A percentile compares a stretch with the other conserved stretches of the same genome.
Conservation (phyloP, 768 basidiomycete genomes). For the Pisolithus orientalis region DNA sequence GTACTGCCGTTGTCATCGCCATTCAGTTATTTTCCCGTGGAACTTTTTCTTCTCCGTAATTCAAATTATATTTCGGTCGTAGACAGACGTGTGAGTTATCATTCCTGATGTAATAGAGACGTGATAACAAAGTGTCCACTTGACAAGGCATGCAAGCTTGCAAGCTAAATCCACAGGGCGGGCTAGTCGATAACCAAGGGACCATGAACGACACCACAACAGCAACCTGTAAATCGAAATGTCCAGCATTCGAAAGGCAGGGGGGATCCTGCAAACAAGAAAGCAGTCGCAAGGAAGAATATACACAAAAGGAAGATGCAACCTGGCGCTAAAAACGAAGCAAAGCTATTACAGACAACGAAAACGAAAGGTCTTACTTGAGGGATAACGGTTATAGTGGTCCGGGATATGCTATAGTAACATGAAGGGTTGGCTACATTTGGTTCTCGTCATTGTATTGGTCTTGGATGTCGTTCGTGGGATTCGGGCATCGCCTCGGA, state of each 20-base stretch:
- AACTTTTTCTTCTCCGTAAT: too few relatives aligned
- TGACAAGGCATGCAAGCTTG: too few relatives aligned
- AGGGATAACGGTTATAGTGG: not conserved
- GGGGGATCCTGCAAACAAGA: not conserved
- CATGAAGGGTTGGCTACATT: too few relatives aligned
- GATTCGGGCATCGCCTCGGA: too few relatives aligned
- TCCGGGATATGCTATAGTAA: too few relatives aligned
- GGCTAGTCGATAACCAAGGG: not conserved
- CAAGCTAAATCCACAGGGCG: too few relatives aligned
- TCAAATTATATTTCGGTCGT: too few relatives aligned
- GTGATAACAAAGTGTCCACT: too few relatives aligned
- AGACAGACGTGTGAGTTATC: too few relatives aligned
- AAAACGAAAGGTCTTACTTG: not conserved
- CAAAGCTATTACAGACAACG: not conserved
- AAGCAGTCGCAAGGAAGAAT: not conserved
- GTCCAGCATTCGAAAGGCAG: not conserved
- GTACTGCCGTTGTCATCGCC: too few relatives aligned
- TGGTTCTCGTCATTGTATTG: not conserved
- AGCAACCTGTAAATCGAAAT: not conserved
- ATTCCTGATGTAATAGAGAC: too few relatives aligned
- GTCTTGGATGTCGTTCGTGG: not conserved
- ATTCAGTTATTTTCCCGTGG: too few relatives aligned
- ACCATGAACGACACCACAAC: not conserved
- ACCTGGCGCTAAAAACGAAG: not conserved
- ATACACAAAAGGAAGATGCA: not conserved